These are phyloP conservation scores for Zasmidium cellare DNA, from an alignment of 2,329 filamentous ascomycete species.

Conservation along the genomic window DNA sequence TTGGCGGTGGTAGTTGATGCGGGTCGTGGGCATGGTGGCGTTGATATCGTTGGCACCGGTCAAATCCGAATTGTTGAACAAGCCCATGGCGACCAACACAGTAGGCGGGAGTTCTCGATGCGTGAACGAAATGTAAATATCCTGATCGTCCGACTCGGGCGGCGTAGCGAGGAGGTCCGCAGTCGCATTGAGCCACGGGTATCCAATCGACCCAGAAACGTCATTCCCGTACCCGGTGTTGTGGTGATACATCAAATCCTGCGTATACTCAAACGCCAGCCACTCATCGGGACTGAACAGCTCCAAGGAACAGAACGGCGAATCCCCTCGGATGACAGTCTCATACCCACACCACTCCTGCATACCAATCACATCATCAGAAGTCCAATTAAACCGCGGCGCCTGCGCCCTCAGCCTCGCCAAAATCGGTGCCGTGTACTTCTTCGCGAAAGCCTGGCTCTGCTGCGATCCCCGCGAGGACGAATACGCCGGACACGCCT, in stretches of 20 bases:
- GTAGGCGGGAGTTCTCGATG: conserved; percentile 69
- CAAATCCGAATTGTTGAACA: conserved; percentile 68
- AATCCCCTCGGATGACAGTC: conserved; percentile 64
- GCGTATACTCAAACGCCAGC: conserved; percentile 64
- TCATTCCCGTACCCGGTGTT: conserved; percentile 65
- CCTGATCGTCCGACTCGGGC: conserved; percentile 46
- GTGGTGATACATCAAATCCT: conserved; percentile 70
- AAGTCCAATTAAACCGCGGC: conserved; percentile 63
- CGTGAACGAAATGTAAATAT: conserved; percentile 68
- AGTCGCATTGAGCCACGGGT: conserved; percentile 67
- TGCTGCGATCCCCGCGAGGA: conserved; percentile 59
- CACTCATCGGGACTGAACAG: conserved; percentile 64
- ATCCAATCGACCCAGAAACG: conserved; percentile 59
- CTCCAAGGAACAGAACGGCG: conserved; percentile 61
- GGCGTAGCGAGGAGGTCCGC: conserved; percentile 52
- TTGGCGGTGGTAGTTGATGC: conserved; percentile 62
- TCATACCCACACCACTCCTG: conserved; percentile 73
- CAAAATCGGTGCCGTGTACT: conserved; percentile 63
- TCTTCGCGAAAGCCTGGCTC: conserved; percentile 38
- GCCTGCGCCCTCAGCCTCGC: conserved; percentile 55
- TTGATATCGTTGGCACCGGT: conserved; percentile 56
- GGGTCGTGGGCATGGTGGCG: conserved; percentile 63
- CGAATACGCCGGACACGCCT: conserved; percentile 64
- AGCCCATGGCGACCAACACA: conserved; percentile 64
- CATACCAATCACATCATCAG: conserved; percentile 63